phyloP scores from a whole-genome alignment of 345 rosid species.

The Viola odorata region DNA sequence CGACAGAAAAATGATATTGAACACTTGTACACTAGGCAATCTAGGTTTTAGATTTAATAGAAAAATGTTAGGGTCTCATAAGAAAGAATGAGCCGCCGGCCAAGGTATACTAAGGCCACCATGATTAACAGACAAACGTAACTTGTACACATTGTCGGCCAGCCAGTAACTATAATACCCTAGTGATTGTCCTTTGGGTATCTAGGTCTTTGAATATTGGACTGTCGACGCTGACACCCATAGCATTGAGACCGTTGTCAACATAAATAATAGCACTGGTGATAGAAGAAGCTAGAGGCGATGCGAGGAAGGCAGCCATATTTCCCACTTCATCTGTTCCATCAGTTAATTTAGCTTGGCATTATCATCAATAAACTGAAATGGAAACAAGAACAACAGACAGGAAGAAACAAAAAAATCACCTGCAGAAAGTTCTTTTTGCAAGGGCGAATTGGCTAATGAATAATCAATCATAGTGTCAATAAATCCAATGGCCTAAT shows the following conservation, averaged over 20 bases:
- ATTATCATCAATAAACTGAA: not conserved
- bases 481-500: constrained; percentile 47
- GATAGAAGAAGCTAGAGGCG: constrained; percentile 89
- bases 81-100: constrained; percentile 7
- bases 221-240: constrained; percentile 92
- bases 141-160: not conserved
- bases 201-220: constrained; percentile 68
- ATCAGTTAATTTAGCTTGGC: constrained; percentile 6
- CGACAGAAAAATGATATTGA: not conserved
- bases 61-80: not conserved
- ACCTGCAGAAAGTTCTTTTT: constrained; percentile 89
- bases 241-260: constrained; percentile 91
- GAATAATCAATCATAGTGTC: constrained; percentile 86
- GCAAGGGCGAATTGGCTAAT: constrained; percentile 72
- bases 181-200: constrained; percentile 50
- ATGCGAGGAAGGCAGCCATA: constrained; percentile 84
- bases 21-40: not conserved
- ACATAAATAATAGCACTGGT: constrained; percentile 82
- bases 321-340: constrained; percentile 90
- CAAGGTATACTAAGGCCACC: not conserved
- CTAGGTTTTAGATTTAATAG: not conserved
- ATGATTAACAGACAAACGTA: not conserved
- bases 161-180: constrained; percentile 5
- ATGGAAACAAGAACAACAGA: not conserved
- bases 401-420: not conserved